Evolutionary conservation across 495 filamentous ascomycete genomes (phyloP).

Genomic region (Podospora bellae-mahoneyi): DNA sequence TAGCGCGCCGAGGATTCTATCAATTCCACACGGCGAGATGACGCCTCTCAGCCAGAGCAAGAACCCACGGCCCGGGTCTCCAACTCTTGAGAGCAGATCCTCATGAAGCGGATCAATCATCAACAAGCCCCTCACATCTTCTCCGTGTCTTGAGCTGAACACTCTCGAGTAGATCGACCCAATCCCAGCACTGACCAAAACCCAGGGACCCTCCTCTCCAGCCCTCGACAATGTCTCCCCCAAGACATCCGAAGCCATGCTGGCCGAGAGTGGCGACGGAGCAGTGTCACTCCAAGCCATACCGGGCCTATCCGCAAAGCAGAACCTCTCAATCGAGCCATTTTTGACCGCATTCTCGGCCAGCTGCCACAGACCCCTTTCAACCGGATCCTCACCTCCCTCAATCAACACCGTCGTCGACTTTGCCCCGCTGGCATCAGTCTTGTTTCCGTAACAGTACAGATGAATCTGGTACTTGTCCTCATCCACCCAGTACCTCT

Average conservation of each 20-base stretch:
- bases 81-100: constrained; percentile 67
- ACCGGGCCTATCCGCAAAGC: constrained; percentile 93
- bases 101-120: constrained; percentile 87
- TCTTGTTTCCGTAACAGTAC: constrained; percentile 70
- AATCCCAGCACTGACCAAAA: constrained; percentile 61
- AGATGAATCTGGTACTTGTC: constrained; percentile 83
- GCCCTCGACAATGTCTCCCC: constrained; percentile 77
- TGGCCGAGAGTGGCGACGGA: constrained; percentile 85
- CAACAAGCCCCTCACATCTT: constrained; percentile 70
- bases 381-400: constrained; percentile 72
- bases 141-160: constrained; percentile 74
- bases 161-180: constrained; percentile 86
- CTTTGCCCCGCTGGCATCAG: constrained; percentile 45
- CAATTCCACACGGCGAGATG: constrained; percentile 80
- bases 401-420: constrained; percentile 76
- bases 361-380: constrained; percentile 70
- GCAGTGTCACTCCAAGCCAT: constrained; percentile 86
- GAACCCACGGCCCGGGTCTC: constrained; percentile 68
- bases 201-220: constrained; percentile 82
- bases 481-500: constrained; percentile 72
- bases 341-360: constrained; percentile 62
- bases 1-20: constrained; percentile 70
- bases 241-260: constrained; percentile 81
- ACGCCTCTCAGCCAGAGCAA: constrained; percentile 79
- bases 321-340: constrained; percentile 79